Base-by-base conservation (phyloP, 1,139 yeast genomes). In the Yamadazyma kanchanaburiensis region DNA sequence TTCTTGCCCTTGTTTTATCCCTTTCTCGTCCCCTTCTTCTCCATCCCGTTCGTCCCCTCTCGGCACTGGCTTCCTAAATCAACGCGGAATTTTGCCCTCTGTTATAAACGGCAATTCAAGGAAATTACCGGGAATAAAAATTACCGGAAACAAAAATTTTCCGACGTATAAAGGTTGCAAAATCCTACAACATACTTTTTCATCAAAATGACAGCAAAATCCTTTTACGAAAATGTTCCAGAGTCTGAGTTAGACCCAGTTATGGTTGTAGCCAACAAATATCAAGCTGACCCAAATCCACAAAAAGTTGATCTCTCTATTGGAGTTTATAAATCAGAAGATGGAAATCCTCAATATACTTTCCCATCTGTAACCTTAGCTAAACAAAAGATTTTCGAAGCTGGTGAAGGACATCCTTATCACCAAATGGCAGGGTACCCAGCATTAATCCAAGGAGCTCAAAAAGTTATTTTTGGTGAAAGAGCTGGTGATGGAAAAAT, bases 351-450 rank as follows among this genome's bases (percentile, higher is more conserved):
- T 15, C 49, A 60, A 25, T 64, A 53, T 43, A 51, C 58, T 6
- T 64, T 64, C 43, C 71, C 72, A 8, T 46, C 63, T 15, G 67
- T 67, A 11, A 45, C 47, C 15, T 43, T 49, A 33, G 70, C 72
- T 26, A 66, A 67, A 38, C 41, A 49, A 16, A 40, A 45, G 14
- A 53, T 65, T 31, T 43, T 47, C 22, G 46, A 46, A 12, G 51
- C 61, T 31, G 68, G 65, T 34, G 64, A 67, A 3, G 73, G 72
- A 18, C 72, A 67, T 41, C 58, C 64, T 43, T 67, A 67, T 48
- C 66, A 68, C 33, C 53, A 44, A 33, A 66, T 66, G 72, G 43
- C 55, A 4, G 74, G 74, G 10, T 54, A 63, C 20, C 64, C 71
- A 3, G 62, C 51, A 23, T 67, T 60, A 40, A 46, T 53, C 11